Evolutionary conservation across 179 eudicot species (phyloP).

Genomic region (Drosera spatulata): DNA sequence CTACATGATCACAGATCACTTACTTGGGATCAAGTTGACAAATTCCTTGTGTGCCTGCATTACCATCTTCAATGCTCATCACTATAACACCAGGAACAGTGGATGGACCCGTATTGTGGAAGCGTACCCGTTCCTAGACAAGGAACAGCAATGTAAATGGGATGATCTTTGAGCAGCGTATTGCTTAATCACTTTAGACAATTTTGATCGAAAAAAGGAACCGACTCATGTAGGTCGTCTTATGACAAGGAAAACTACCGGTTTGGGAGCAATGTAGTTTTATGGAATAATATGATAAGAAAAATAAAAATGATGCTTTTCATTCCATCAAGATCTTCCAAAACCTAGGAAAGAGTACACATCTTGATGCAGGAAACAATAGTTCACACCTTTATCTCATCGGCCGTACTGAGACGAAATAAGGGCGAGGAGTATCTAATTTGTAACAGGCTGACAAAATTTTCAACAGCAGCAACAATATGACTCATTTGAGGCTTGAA

Average conservation of each 20-base stretch:
- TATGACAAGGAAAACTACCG: too few species aligned
- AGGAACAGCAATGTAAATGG: not conserved
- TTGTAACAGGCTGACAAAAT: constrained; percentile 44
- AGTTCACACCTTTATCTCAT: constrained; percentile 63
- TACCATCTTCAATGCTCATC: constrained; percentile 19
- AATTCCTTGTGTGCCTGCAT: constrained; percentile 48
- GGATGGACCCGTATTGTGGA: constrained; percentile 79
- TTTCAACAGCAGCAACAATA: constrained; percentile 70
- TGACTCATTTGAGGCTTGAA: constrained; percentile 77
- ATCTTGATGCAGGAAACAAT: not conserved
- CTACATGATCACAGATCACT: constrained; percentile 14
- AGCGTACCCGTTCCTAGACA: constrained; percentile 64
- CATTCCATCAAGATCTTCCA: not conserved
- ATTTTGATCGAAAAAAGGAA: too few species aligned
- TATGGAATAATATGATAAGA: too few species aligned
- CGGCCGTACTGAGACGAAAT: constrained; percentile 63
- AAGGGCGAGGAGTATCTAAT: constrained; percentile 97
- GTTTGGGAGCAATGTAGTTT: too few species aligned
- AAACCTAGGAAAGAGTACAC: not conserved
- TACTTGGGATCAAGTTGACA: constrained; percentile 77
- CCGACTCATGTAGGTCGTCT: too few species aligned
- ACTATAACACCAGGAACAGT: constrained; percentile 73
- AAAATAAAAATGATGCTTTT: too few species aligned
- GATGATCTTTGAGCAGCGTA: not conserved
- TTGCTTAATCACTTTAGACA: too few species aligned